Evolutionary conservation across 192 early-diverging fungal genomes (phyloP).

Genomic region (Allomyces javanicus): DNA sequence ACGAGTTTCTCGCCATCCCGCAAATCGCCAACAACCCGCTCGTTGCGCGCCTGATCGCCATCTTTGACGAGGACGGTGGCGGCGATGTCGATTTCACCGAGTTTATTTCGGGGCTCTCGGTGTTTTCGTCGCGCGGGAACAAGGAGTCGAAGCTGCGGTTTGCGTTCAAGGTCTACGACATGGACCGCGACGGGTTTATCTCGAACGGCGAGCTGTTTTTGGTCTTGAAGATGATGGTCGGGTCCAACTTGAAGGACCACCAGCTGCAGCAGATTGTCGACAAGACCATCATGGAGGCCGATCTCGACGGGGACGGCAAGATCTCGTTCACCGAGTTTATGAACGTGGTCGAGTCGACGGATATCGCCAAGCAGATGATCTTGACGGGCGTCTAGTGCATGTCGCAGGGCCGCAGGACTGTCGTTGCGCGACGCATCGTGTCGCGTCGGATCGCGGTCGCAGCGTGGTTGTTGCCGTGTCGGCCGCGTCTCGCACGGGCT

Average conservation of each 20-base stretch:
- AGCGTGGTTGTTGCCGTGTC: too few relatives aligned
- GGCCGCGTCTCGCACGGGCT: too few relatives aligned
- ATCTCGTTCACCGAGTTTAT: slow-evolving; percentile 94
- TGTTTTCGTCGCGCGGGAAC: slow-evolving; percentile 85
- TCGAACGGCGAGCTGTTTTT: slow-evolving; percentile 97
- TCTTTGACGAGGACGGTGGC: slow-evolving; percentile 93
- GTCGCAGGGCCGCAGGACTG: too few relatives aligned
- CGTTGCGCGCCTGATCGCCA: slow-evolving; percentile 81
- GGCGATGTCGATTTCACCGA: slow-evolving; percentile 99
- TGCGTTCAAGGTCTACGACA: slow-evolving; percentile 98
- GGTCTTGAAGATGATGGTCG: slow-evolving; percentile 99
- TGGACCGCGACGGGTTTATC: slow-evolving; percentile 95
- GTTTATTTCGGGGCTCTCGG: slow-evolving; percentile 86
- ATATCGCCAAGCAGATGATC: slow-evolving; percentile 90
- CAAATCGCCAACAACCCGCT: slow-evolving; percentile 96
- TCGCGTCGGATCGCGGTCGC: too few relatives aligned
- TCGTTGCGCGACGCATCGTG: too few relatives aligned
- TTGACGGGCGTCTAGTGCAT: slow-evolving; percentile 18
- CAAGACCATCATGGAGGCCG: slow-evolving; percentile 98
- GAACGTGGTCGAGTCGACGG: slow-evolving; percentile 83
- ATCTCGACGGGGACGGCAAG: slow-evolving; percentile 82
- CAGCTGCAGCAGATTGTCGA: slow-evolving; percentile 99
- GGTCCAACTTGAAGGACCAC: slow-evolving; percentile 81
- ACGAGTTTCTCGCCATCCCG: slow-evolving; percentile 90
- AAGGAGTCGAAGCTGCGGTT: slow-evolving; percentile 86